Base-by-base conservation (phyloP, 495 filamentous ascomycete genomes). In the Bathelium albidoporum region DNA sequence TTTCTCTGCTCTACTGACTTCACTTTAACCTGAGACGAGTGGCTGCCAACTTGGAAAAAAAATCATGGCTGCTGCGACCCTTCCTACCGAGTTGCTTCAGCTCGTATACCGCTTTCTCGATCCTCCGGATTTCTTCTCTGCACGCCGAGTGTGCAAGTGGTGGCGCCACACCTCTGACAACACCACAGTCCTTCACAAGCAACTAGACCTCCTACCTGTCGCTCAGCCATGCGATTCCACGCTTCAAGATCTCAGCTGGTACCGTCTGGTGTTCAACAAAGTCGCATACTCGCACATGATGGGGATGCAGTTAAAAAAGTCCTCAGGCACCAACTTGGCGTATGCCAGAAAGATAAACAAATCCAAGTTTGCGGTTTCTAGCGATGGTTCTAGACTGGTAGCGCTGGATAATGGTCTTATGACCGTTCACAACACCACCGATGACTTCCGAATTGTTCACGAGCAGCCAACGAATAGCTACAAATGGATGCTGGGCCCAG, bases 101-200 rank as follows among this genome's bases (percentile, higher is more conserved):
- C 67, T 61, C 14, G 29, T 66, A 32, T 69, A 55, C 62, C 22
- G 58, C 41, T 31, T 18, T 52, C 67, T 69, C 32, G 64, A 69
- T 59, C 36, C 60, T 22, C 26, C n/a, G 32, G 63, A 64, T 24
- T 69, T 66, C 61, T 45, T 59, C 52, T 61, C 67, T 20, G 67
- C 67, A n/a, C 67, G 67, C n/a, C 65, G 55, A 16, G 67, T 69
- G 29, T 66, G 64, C 64, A 66, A 45, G 28, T 66, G 58, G 60
- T 69, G 67, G 67, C 14, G 58, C 4, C 61, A 55, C 22, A 59
- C 67, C 11, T 69, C 67, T 10, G 26, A 61, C 12, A 64, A 66
- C 26, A 16, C 52, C 3, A 20, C 64, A 18, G 64, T 61, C 4
- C 58, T 66, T 0, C 20, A 58, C 10, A 59, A 60, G 24, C 64